phyloP scores from a whole-genome alignment of 1,284 basidiomycete genomes.

The Sanghuangporus sanghuang region DNA sequence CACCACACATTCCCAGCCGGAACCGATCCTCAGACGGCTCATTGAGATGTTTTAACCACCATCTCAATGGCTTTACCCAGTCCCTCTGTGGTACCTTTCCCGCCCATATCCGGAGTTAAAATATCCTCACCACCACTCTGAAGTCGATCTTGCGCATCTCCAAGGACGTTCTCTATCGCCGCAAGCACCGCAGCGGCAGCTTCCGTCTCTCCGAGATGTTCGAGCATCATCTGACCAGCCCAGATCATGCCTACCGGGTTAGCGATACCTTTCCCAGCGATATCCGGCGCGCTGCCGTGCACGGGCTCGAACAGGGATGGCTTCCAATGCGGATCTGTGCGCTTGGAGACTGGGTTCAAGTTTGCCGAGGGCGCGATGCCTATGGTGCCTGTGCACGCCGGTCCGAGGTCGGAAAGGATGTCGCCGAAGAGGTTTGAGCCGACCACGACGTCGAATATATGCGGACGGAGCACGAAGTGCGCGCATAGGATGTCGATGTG shows the following conservation, averaged over 20 bases:
- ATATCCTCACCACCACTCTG: constrained; percentile 10
- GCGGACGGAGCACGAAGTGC: constrained; percentile 45
- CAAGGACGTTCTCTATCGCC: constrained; percentile 42
- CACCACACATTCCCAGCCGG: too few species aligned
- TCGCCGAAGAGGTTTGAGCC: constrained; percentile 52
- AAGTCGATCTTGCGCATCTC: constrained; percentile 11
- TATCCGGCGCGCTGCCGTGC: constrained; percentile 69
- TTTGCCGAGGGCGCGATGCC: constrained; percentile 54
- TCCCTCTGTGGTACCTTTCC: constrained; percentile 13
- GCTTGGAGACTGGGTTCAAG: constrained; percentile 41
- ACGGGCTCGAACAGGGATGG: constrained; percentile 49
- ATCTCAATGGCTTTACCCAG: constrained; percentile 16
- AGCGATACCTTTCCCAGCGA: constrained; percentile 68
- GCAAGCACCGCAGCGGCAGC: constrained; percentile 44
- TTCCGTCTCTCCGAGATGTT: constrained; percentile 44
- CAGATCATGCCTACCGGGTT: constrained; percentile 71
- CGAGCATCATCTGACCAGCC: constrained; percentile 53
- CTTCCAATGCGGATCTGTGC: constrained; percentile 24
- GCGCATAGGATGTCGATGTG: constrained; percentile 45
- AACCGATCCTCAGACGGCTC: neutral
- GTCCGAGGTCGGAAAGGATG: constrained; percentile 50
- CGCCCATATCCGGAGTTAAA: constrained; percentile 19
- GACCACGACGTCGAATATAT: constrained; percentile 49
- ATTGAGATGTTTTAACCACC: neutral
- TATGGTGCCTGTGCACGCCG: constrained; percentile 52